Conservation (phyloP, 306 rosid genomes). For the Prunus dulcis region DNA sequence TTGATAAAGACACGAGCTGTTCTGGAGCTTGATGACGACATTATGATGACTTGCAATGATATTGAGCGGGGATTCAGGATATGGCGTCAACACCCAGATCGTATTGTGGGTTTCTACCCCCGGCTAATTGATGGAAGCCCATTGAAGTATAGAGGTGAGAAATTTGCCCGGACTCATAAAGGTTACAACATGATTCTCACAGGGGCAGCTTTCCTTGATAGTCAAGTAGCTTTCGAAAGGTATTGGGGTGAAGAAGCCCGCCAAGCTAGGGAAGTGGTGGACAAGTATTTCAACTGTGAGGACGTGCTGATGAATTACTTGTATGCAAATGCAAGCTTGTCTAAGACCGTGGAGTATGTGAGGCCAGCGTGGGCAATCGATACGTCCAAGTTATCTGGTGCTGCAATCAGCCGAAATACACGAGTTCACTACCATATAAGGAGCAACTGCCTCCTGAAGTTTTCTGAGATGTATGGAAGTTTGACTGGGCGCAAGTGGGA, state of each 20-base stretch:
- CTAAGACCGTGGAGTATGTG: constrained; percentile 83
- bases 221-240: constrained; percentile 66
- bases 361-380: constrained; percentile 97
- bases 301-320: constrained; percentile 81
- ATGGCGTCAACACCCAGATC: constrained; percentile 90
- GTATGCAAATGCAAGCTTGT: constrained; percentile 84
- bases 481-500: constrained; percentile 64
- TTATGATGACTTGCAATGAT: constrained; percentile 97
- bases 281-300: constrained; percentile 76
- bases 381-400: constrained; percentile 90
- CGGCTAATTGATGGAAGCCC: constrained; percentile 75
- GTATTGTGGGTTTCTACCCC: constrained; percentile 94
- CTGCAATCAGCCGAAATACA: constrained; percentile 85
- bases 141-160: constrained; percentile 70
- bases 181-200: constrained; percentile 98
- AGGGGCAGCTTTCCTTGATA: constrained; percentile 90
- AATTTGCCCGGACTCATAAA: constrained; percentile 61
- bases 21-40: constrained; percentile 98
- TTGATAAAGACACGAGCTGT: constrained; percentile 85
- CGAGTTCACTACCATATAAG: constrained; percentile 62
- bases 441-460: constrained; percentile 66
- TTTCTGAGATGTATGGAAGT: constrained; percentile 71
- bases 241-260: constrained; percentile 78
- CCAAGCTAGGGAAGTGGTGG: constrained; percentile 73
- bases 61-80: constrained; percentile 86